Base-by-base conservation (phyloP, 1,284 basidiomycete species). In the Thelephora terrestris region DNA sequence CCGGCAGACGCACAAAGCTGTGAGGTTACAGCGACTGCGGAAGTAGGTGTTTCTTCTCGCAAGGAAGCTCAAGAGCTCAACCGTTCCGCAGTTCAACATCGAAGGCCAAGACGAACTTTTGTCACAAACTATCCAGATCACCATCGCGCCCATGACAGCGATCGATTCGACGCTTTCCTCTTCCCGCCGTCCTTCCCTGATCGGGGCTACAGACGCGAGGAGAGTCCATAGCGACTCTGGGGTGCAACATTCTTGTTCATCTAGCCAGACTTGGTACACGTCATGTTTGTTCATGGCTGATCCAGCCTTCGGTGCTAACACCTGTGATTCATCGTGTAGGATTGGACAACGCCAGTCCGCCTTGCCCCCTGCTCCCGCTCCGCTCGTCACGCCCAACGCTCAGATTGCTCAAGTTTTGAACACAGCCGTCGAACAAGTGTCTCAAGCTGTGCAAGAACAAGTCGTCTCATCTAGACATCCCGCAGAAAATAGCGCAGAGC, bases 331-430 rank as follows among this genome's bases (percentile, higher is more conserved):
- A 7, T n/a, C 6, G 17, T 48, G 5, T 53, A 60, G 58, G 39
- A 46, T 59, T 42, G 51, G 61, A 46, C 57, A 58, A 52, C 54
- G 53, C 47, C 58, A 57, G 50, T 47, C 57, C n/a, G 36, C 57
- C 17, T 45, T 58, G 42, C 50, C 52, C n/a, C 59, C 55, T 18
- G 55, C 56, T 7, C 55, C 39, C 24, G 40, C 58, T 14, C 57
- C 62, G 9, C 58, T 62, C 21, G 61, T 64, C 14, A 61, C 67
- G 23, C 72, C 73, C 46, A 73, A 77, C 45, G 72, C 74, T 7
- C 81, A 84, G 56, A 82, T 88, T 47, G 81, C 85, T 48, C 79
- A 82, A 53, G 85, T 88, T 42, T 63, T 88, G 52, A 81, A 84
- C 46, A 77, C 74, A 40, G 84, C 83, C 38, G 84, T 81, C 25